phyloP scores from a whole-genome alignment of 768 basidiomycete genomes.

The Tylopilus vinaceipallidus region DNA sequence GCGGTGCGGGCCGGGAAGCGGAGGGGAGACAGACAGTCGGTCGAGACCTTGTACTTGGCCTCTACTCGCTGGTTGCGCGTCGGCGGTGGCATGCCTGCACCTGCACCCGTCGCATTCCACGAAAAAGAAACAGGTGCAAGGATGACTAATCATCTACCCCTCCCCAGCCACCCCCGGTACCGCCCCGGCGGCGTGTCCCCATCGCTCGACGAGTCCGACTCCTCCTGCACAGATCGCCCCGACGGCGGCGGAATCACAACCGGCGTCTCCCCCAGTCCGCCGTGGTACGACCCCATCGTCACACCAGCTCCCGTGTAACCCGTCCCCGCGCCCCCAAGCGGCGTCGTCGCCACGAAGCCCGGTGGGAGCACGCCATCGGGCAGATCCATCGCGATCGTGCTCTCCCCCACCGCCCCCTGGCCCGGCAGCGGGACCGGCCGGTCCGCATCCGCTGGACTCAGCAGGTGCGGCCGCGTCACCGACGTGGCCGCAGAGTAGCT shows the following conservation, averaged over 20 bases:
- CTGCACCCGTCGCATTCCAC: slow-evolving; percentile 4
- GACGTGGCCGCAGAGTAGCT: slow-evolving; percentile 30
- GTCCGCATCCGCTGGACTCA: slow-evolving; percentile 43
- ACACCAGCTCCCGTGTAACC: slow-evolving; percentile 27
- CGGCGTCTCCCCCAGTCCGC: slow-evolving; percentile 18
- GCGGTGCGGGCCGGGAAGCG: neutral
- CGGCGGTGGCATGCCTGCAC: slow-evolving; percentile 33
- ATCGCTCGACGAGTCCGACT: slow-evolving; percentile 35
- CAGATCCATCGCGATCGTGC: slow-evolving; percentile 25
- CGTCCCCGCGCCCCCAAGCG: slow-evolving; percentile 13
- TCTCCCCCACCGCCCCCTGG: slow-evolving; percentile 2
- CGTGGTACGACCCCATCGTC: slow-evolving; percentile 23
- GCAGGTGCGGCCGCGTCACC: slow-evolving; percentile 26
- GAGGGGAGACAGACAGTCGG: slow-evolving; percentile 43
- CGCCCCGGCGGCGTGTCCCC: slow-evolving; percentile 38
- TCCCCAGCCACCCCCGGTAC: slow-evolving; percentile 13
- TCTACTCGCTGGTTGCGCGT: slow-evolving; percentile 40
- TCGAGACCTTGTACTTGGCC: slow-evolving; percentile 51
- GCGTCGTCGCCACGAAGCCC: slow-evolving; percentile 35
- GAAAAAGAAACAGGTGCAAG: neutral
- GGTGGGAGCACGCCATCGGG: slow-evolving; percentile 33
- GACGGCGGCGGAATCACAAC: slow-evolving; percentile 32
- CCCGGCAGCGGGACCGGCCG: slow-evolving; percentile 34
- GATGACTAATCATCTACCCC: slow-evolving; percentile 16
- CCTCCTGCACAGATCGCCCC: slow-evolving; percentile 11